phyloP scores from a whole-genome alignment of 352 stramenopile genomes.

The Phytophthora vignae region DNA sequence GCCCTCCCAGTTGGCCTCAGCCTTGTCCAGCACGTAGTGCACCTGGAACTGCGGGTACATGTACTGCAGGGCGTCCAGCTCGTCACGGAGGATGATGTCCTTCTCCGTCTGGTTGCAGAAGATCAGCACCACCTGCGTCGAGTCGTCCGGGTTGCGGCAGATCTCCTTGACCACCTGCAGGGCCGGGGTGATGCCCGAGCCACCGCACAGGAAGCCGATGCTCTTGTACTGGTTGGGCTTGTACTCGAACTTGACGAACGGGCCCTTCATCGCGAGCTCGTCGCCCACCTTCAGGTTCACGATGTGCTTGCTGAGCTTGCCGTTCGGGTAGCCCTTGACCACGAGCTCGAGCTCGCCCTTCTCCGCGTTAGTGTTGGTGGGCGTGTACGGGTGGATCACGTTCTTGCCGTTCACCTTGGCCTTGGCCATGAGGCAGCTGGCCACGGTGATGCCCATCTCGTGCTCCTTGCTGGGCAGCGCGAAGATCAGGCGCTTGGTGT shows the following conservation, averaged over 20 bases:
- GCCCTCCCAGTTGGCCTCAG: constrained; percentile 56
- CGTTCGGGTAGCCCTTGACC: constrained; percentile 87
- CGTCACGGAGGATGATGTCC: constrained; percentile 87
- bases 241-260: constrained; percentile 89
- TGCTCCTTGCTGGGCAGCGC: constrained; percentile 62
- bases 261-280: constrained; percentile 87
- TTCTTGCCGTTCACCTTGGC: constrained; percentile 64
- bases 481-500: constrained; percentile 71
- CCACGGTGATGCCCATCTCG: constrained; percentile 70
- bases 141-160: constrained; percentile 77
- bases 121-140: constrained; percentile 81
- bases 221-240: constrained; percentile 84
- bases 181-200: constrained; percentile 84
- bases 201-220: constrained; percentile 82
- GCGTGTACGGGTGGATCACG: constrained; percentile 88
- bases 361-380: constrained; percentile 75
- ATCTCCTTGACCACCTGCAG: constrained; percentile 83
- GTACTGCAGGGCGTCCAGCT: constrained; percentile 71
- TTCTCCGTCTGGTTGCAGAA: constrained; percentile 84
- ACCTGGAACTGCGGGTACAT: constrained; percentile 75
- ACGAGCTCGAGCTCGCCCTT: constrained; percentile 82
- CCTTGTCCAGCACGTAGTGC: constrained; percentile 64
- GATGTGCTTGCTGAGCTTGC: constrained; percentile 88
- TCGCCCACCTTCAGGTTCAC: constrained; percentile 78
- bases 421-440: constrained; percentile 73